These are phyloP conservation scores for Sarocladium strictum DNA, from an alignment of 2,329 filamentous ascomycete species.

Conservation along the genomic window DNA sequence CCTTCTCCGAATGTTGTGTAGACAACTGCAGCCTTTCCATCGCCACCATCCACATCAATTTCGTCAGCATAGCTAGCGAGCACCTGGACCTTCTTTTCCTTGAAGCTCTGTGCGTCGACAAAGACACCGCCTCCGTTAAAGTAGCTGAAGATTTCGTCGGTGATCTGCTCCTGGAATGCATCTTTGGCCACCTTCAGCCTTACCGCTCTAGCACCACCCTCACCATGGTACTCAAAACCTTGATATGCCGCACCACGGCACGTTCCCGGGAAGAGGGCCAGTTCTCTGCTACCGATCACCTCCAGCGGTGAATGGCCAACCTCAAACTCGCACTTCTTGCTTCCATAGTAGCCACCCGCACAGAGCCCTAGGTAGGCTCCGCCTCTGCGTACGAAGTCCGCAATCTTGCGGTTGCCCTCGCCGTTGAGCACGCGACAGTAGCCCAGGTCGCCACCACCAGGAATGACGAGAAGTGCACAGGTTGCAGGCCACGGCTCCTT, in stretches of 20 bases:
- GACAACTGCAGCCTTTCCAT: constrained; percentile 70
- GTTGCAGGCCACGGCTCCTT: constrained; percentile 88
- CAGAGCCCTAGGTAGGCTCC: constrained; percentile 88
- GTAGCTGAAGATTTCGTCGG: constrained; percentile 66
- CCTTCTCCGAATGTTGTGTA: constrained; percentile 80
- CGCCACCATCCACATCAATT: constrained; percentile 69
- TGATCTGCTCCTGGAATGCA: constrained; percentile 50
- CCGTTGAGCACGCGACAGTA: constrained; percentile 89
- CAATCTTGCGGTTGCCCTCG: constrained; percentile 76
- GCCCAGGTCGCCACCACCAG: constrained; percentile 87
- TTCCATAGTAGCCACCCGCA: constrained; percentile 90
- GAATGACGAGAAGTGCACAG: constrained; percentile 85
- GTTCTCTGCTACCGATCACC: constrained; percentile 77
- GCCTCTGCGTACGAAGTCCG: constrained; percentile 77
- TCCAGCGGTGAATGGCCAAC: constrained; percentile 72
- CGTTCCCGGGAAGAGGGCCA: constrained; percentile 80
- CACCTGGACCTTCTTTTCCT: constrained; percentile 65
- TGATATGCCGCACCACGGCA: constrained; percentile 83
- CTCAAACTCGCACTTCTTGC: constrained; percentile 80
- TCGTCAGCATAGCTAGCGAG: constrained; percentile 74
- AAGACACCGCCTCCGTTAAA: constrained; percentile 96
- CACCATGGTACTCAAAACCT: constrained; percentile 87
- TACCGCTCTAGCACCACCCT: constrained; percentile 72
- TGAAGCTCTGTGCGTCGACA: constrained; percentile 64
- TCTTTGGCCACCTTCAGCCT: constrained; percentile 58